Evolutionary conservation across 371 early-diverging fungal species (phyloP), one percentile per base, ranked within the genome.

Genomic region (Mucor saturninus): DNA sequence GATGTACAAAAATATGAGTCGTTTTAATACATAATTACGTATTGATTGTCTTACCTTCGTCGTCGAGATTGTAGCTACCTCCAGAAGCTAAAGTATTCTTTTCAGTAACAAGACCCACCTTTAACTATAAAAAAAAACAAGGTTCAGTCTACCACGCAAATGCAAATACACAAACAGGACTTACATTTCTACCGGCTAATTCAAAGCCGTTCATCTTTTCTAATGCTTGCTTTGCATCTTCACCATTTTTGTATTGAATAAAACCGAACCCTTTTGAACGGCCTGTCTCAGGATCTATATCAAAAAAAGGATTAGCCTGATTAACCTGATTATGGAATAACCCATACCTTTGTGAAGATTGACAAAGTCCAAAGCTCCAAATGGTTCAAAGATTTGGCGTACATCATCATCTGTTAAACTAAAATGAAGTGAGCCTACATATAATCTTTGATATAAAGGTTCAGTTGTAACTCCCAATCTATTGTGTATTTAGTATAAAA

Each of bases 141-240:
- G 54, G 35, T 46, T 21, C 21, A 5, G n/a, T 46, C 9, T 46
- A 46, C 6, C n/a, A 42, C 21, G 21, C 21, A 21, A 21, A 21
- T 21, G n/a, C 11, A 9, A 21, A n/a, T 2, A 46, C 21, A 15
- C 15, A 4, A 5, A 8, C 8, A 8, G 21, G 49, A n/a, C 45
- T 54, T 51, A 60, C 61, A 61, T 54, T 54, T 64, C 56, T 61
- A 50, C 65, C 62, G 45, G 85, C 85, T 62, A 96, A 68, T 61
- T 91, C 92, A 68, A 89, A 88, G 2, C 94, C 95, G 68, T 96
- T 93, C 90, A 96, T 89, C 64, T 87, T 87, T 39, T 91, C 89
- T 32, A 93, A 72, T 3, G 98, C 98, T 48, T 79, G 76, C 64
- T 90, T 91, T 5, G 97, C 96, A 72, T 93, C 88, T 0, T 85